Evolutionary conservation across 2,329 filamentous ascomycete genomes (phyloP), one percentile per base, ranked within the genome.

Genomic region (Fusarium piperis): DNA sequence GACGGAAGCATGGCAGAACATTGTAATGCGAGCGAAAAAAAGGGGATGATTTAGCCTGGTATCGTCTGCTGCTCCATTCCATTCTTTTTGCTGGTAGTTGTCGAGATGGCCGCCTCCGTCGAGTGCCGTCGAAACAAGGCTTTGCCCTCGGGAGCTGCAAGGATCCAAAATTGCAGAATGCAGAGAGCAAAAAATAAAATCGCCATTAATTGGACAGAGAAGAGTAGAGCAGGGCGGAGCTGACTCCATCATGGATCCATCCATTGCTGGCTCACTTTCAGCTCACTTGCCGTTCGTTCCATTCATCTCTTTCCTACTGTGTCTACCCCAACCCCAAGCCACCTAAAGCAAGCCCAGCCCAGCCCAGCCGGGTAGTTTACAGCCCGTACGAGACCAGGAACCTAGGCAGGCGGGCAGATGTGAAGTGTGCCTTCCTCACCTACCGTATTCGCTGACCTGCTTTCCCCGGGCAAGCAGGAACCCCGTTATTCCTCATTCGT

Each of bases 101-200:
- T 28, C 33, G 12, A 39, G 35, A 36, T 52, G 36, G 12, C 32
- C 28, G 20, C 26, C 41, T 38, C n/a, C 41, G 16, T 55, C 35
- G 38, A 16, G 46, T 58, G 66, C 64, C n/a, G 59, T 70, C 63
- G 64, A 68, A 71, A 70, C 66, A 72, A 63, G 70, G 58, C 60
- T 62, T 36, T 48, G 20, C 18, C 18, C 30, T 53, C 44, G 44
- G 5, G 26, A 48, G 26, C 44, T 48, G 44, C 44, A 48, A 48
- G 44, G 44, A 18, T 48, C 26, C 30, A 41, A 59, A 57, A 58
- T 35, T 62, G 41, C 30, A 30, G 28, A 23, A 38, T 53, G 51
- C 36, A 59, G 44, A 59, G 23, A 32, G 41, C 23, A 66, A 23
- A 67, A 59, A 59, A 18, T 20, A 35, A 44, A 59, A 44, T 35